phyloP scores from a whole-genome alignment of 306 rosid genomes.

The Sphenostylis stenocarpa region DNA sequence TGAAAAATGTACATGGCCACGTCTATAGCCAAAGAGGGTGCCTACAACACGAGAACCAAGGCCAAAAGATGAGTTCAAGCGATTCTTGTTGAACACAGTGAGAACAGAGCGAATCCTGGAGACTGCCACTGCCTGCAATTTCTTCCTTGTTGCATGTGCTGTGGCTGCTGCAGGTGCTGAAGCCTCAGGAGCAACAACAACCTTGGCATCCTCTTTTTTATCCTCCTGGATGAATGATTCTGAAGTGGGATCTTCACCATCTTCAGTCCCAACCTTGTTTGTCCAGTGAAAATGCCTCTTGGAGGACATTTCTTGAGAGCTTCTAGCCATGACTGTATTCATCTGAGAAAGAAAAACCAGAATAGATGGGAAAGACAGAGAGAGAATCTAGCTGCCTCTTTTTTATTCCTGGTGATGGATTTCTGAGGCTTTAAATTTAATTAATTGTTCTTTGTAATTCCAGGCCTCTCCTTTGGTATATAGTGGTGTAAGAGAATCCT shows the following conservation, averaged over 20 bases:
- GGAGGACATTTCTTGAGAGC: conserved; percentile 64
- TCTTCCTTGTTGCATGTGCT: conserved; percentile 46
- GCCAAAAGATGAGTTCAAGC: conserved; percentile 44
- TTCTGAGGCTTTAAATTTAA: conserved; percentile 37
- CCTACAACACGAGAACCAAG: conserved; percentile 78
- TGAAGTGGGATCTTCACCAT: conserved; percentile 45
- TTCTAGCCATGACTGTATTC: conserved; percentile 60
- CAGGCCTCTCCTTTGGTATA: conserved; percentile 22
- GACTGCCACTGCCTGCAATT: conserved; percentile 57
- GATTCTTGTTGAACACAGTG: conserved; percentile 59
- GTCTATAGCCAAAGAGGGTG: conserved; percentile 79
- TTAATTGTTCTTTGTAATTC: conserved; percentile 42
- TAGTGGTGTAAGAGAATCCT: conserved; percentile 63
- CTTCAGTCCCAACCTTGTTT: conserved; percentile 70
- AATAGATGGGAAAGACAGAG: conserved; percentile 32
- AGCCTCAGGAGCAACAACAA: not conserved
- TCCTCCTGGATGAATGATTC: conserved; percentile 39
- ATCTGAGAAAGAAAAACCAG: conserved; percentile 43
- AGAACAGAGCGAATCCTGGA: conserved; percentile 64
- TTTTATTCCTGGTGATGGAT: conserved; percentile 25
- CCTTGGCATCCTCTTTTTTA: conserved; percentile 31
- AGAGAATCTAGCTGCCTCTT: conserved; percentile 37
- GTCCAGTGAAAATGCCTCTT: conserved; percentile 90
- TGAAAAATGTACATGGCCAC: conserved; percentile 87
- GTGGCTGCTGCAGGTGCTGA: conserved; percentile 11